Base-by-base conservation (phyloP, 2,329 filamentous ascomycete genomes). In the Neonectria faginata region DNA sequence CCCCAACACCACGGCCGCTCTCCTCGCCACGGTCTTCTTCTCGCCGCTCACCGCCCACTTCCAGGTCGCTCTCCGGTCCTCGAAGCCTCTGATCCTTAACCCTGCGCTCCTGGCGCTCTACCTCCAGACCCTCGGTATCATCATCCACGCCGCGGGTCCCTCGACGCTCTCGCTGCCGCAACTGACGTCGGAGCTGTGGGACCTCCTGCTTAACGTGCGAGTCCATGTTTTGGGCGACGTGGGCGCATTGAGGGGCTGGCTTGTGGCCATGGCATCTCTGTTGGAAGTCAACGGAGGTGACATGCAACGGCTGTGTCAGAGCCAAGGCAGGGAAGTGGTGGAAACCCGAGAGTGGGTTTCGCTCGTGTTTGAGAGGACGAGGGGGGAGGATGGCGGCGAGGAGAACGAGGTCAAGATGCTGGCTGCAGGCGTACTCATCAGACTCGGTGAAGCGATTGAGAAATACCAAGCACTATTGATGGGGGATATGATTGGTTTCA, bases 281-380 rank as follows among this genome's bases (percentile, higher is more conserved):
- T 79, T 99, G 14, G 93, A 97, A 73, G 85, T 97, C 41, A 97
- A 97, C 65, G 89, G 86, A 36, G 86, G 88, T 53, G 88, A 93
- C 65, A 88, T 91, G 80, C 83, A 89, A 70, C 84, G 88, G 2
- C 78, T 99, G 3, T 95, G 93, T 53, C 88, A 89, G 64, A 88
- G 90, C 62, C 88, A 93, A 71, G 90, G 92, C 0, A 88, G 89
- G 60, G 89, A 95, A 77, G 81, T 98, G 22, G 85, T 97, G 56
- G 95, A 98, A 84, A 92, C 93, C 64, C 88, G 92, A 72, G 92
- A 93, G 74, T 99, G 96, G 96, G 91, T 92, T 1, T 86, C 89
- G 47, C 84, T 84, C 59, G 86, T 97, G 1, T 97, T 97, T 78
- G 88, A 91, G 64, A 82, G 82, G 36, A 82, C 81, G 8, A 80